These are phyloP conservation scores for Talaromyces amestolkiae DNA, from an alignment of 2,329 filamentous ascomycete genomes.

Conservation along the genomic window DNA sequence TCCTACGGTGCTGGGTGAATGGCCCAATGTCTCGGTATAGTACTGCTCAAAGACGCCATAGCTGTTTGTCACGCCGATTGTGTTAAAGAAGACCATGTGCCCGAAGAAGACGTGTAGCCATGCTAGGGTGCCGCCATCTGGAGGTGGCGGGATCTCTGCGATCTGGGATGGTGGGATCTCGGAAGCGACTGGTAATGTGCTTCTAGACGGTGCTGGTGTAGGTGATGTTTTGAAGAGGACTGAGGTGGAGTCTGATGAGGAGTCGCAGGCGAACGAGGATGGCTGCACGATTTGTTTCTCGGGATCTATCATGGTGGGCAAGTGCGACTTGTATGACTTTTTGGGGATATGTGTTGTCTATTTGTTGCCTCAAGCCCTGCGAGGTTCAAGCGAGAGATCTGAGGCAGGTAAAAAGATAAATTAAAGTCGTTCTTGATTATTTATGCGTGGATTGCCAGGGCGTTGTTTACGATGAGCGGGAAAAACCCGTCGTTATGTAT, in stretches of 20 bases:
- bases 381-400: background rate
- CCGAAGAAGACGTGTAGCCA: slow-evolving; percentile 33
- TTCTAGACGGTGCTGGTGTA: background rate
- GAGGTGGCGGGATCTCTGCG: slow-evolving; percentile 19
- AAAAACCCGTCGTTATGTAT: background rate
- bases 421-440: background rate
- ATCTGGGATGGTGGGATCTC: background rate
- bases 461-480: background rate
- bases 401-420: too few relatives aligned
- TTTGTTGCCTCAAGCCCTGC: background rate
- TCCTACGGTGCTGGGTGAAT: slow-evolving; percentile 39
- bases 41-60: slow-evolving; percentile 49
- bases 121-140: slow-evolving; percentile 31
- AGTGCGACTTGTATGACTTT: background rate
- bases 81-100: slow-evolving; percentile 33
- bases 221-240: background rate
- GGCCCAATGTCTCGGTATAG: slow-evolving; percentile 37
- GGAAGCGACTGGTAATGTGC: background rate
- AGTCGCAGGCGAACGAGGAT: background rate
- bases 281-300: background rate
- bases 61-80: slow-evolving; percentile 28
- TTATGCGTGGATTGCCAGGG: background rate
- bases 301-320: background rate
- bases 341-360: background rate
- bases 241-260: background rate